Base-by-base conservation (phyloP, 2,329 filamentous ascomycete species). In the Sporothrix protearum region DNA sequence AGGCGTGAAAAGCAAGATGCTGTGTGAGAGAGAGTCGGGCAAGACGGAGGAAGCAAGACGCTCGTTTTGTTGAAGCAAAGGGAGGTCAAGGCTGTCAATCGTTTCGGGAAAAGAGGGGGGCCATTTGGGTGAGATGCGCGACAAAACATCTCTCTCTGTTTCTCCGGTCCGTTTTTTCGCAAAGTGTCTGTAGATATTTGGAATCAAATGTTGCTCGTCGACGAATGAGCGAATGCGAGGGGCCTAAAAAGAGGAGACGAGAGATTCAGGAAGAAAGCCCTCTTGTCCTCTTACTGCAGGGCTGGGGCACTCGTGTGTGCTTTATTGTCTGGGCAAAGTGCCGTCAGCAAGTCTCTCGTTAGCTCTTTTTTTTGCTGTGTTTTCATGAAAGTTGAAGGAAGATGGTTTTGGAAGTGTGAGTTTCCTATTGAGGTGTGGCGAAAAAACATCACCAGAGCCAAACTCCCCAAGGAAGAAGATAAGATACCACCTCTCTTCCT, bases 141-240 rank as follows among this genome's bases (percentile, higher is more conserved):
- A 7, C 59, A 16, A 25, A 61, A 45, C 49, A 6, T 9, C 63
- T 66, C 45, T 16, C 45, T 42, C 9, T 16, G 19, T 39, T 63
- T 22, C 22, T 16, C 16, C 45, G 9, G 59, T 45, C 59, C 59
- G 57, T 66, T 66, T 49, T 45, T n/a, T 39, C n/a, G 19, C 55
- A 39, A 61, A 66, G 42, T 9, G 3, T 30, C 42, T 30, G 66
- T 51, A 67, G 64, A 42, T 42, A 55, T 55, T 55, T 68, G 66
- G 66, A 68, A 68, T 68, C 66, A 68, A 59, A 33, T 9, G 42
- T 36, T 19, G 28, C 25, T 36, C 22, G 5, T 55, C 9, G 66
- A 16, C 49, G 47, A 42, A 53, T 68, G 64, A 53, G 64, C 49
- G 47, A 42, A 53, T 68, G 64, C 25, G 64, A 42, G n/a, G 45